Base-by-base conservation (phyloP, 1,284 basidiomycete species). In the Puccinia coronata region DNA sequence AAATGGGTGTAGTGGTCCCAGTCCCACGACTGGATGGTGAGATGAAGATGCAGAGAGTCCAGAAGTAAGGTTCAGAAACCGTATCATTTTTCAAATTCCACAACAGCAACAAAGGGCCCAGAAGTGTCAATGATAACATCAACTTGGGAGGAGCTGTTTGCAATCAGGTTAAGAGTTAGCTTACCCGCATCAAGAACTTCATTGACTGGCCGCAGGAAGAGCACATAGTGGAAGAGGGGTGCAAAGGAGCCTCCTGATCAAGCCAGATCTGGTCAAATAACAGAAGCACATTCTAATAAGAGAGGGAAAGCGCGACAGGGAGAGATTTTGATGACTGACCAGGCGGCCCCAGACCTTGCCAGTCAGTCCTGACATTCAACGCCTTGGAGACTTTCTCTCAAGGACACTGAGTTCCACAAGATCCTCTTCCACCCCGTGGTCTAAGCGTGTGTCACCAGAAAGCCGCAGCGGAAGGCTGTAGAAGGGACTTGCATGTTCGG, bases 21-120 rank as follows among this genome's bases (percentile, higher is more conserved):
- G n/a, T n/a, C n/a, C n/a, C n/a, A n/a, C n/a, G n/a, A n/a, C n/a
- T n/a, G n/a, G n/a, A n/a, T n/a, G n/a, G n/a, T n/a, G n/a, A 81
- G 28, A 81, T 49, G 53, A 81, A 81, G 18, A 81, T 47, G 61
- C 75, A 81, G n/a, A 81, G 73, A 20, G 80, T 75, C 25, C 80
- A 59, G 49, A 55, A 74, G 20, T 81, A 81, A 6, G 80, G 72
- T 18, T 75, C 43, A 3, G 80, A 72, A 55, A 57, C 67, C 25
- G 59, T 34, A 70, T 81, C 80, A 57, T 81, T 72, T 23, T 71
- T 71, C 18, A 72, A 71, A 75, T 81, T 81, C 39, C 74, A 65
- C 79, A 74, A 53, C n/a, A 6, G 3, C 36, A n/a, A n/a, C n/a
- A n/a, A n/a, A n/a, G n/a, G n/a, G n/a, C n/a, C n/a, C n/a, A n/a